Conservation (phyloP, 129 eudicot genomes). For the Saussurea involucrata region DNA sequence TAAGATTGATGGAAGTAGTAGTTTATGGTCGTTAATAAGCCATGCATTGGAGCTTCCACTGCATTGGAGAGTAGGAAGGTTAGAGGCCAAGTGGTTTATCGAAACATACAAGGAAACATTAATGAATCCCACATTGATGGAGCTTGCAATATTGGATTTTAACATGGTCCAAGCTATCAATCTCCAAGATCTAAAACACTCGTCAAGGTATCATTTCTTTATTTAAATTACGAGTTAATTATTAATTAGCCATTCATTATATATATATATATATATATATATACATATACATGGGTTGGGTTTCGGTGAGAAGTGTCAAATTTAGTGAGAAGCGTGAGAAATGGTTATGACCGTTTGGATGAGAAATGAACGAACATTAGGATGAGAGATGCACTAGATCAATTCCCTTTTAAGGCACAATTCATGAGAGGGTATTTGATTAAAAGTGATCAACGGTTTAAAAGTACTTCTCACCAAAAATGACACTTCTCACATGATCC, state of each 20-base stretch:
- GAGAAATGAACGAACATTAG: too few species aligned
- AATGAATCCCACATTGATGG: conserved; percentile 14
- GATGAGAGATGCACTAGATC: too few species aligned
- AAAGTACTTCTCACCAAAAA: too few species aligned
- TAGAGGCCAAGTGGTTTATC: conserved; percentile 23
- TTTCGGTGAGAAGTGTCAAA: too few species aligned
- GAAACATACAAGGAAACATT: conserved; percentile 12
- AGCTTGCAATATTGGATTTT: conserved; percentile 29
- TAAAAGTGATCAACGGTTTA: too few species aligned
- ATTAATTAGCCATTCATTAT: neutral
- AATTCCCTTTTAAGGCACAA: too few species aligned
- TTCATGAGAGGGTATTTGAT: too few species aligned
- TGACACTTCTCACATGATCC: too few species aligned
- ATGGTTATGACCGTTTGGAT: too few species aligned
- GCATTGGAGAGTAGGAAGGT: conserved; percentile 18
- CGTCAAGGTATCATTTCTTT: conserved; percentile 23
- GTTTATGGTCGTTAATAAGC: neutral
- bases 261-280: too few species aligned
- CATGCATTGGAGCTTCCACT: conserved; percentile 18
- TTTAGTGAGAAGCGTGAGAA: too few species aligned
- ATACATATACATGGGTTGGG: too few species aligned
- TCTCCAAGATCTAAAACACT: conserved; percentile 14
- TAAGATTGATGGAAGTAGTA: neutral
- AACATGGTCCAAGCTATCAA: conserved; percentile 23
- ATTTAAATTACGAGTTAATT: neutral